phyloP scores from a whole-genome alignment of 2,329 filamentous ascomycete species.

The Harringtonia aguacate region DNA sequence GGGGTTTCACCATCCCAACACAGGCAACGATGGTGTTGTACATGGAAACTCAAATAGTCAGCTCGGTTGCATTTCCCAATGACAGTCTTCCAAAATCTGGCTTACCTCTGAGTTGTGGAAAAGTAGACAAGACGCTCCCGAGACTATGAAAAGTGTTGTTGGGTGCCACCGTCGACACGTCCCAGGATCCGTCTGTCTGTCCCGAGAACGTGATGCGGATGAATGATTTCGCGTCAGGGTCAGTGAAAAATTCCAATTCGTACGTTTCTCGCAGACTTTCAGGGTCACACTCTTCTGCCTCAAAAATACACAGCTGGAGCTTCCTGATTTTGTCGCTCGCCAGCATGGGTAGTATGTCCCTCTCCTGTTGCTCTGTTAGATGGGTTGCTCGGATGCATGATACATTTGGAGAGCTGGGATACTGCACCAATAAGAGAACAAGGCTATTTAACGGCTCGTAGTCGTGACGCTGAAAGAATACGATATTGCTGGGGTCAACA shows the following conservation, averaged over 20 bases:
- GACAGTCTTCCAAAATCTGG: no score
- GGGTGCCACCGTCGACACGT: not conserved
- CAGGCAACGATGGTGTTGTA: not conserved
- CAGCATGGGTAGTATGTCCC: not conserved
- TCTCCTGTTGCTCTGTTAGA: not conserved
- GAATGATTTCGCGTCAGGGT: not conserved
- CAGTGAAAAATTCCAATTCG: not conserved
- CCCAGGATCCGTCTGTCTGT: not conserved
- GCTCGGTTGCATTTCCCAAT: not conserved
- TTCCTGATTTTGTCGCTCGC: not conserved
- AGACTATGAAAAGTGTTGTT: not conserved
- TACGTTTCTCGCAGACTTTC: not conserved
- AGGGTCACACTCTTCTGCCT: not conserved
- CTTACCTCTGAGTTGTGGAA: not conserved
- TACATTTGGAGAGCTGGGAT: no score
- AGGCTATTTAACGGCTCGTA: not conserved
- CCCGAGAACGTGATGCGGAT: conserved; percentile 1
- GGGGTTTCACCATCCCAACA: not conserved
- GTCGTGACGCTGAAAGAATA: not conserved
- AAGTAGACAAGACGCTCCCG: not conserved
- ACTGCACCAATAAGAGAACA: not conserved
- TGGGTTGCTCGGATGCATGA: no score
- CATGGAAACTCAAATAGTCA: not conserved
- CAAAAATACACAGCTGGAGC: conserved; percentile 3
- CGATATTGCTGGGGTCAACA: not conserved